Conservation (phyloP, 768 basidiomycete species). For the Tylopilus felleus region DNA sequence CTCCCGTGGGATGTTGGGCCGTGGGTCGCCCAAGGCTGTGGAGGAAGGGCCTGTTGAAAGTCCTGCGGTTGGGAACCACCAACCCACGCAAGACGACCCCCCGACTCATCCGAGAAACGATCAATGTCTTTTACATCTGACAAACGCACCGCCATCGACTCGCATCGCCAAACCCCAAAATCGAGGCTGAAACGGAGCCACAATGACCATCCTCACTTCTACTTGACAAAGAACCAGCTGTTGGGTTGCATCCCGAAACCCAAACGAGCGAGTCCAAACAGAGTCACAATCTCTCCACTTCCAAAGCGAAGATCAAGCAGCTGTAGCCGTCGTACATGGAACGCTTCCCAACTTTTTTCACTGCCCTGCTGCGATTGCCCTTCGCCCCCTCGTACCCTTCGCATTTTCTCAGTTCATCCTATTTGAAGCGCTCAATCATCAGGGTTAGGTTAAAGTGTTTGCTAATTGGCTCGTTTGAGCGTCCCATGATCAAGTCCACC, state of each 20-base stretch:
- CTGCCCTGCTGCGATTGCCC: constrained; percentile 66
- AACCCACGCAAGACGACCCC: not conserved
- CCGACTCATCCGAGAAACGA: not conserved
- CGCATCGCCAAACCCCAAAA: no score
- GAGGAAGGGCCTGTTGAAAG: not conserved
- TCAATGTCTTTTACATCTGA: not conserved
- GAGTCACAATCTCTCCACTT: not conserved
- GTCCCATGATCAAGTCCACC: constrained; percentile 40
- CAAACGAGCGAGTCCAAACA: not conserved
- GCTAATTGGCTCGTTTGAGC: constrained; percentile 59
- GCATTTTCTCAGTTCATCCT: constrained; percentile 68
- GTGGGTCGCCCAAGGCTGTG: not conserved
- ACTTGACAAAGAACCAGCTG: no score
- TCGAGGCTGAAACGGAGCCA: no score
- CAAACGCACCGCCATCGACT: not conserved
- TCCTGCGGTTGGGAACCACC: not conserved
- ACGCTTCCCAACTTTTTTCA: constrained; percentile 27
- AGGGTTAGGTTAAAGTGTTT: constrained; percentile 88
- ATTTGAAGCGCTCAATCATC: constrained; percentile 50
- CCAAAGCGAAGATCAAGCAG: no score
- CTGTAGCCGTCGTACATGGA: not conserved
- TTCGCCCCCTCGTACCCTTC: constrained; percentile 49
- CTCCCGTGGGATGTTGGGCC: constrained; percentile 18
- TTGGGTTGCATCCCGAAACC: not conserved
- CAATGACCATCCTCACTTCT: no score